Evolutionary conservation across 345 rosid species (phyloP).

Genomic region (Euphorbia pulcherrima): DNA sequence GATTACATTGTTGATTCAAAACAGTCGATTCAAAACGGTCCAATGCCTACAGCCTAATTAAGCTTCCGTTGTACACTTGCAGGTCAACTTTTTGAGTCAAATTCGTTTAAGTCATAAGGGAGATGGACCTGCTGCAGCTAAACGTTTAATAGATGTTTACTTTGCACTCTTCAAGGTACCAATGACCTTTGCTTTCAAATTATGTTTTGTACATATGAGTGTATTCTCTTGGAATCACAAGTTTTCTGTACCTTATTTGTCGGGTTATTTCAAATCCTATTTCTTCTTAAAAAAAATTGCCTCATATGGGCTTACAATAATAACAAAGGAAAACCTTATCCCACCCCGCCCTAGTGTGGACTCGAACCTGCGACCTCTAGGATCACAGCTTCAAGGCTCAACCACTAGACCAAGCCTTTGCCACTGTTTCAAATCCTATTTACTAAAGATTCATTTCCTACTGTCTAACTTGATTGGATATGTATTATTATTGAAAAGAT

Average conservation of each 20-base stretch:
- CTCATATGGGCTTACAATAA: too few relatives aligned
- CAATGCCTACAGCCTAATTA: constrained; percentile 7
- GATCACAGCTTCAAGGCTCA: too few relatives aligned
- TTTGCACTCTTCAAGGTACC: constrained; percentile 90
- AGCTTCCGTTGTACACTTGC: constrained; percentile 22
- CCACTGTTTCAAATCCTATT: constrained; percentile 1
- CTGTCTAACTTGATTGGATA: background rate
- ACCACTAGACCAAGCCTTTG: too few relatives aligned
- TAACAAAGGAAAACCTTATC: too few relatives aligned
- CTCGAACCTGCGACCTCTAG: too few relatives aligned
- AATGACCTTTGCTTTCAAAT: background rate
- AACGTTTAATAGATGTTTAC: constrained; percentile 81
- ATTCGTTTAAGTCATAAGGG: constrained; percentile 72
- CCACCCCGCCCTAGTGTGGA: too few relatives aligned
- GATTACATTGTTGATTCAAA: background rate
- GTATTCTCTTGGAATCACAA: background rate
- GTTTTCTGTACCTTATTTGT: background rate
- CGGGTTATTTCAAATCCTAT: background rate
- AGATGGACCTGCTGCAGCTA: constrained; percentile 86
- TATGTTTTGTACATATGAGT: background rate
- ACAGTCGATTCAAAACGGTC: background rate
- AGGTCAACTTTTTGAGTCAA: constrained; percentile 93
- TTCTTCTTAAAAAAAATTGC: too few relatives aligned
- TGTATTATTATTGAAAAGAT: background rate
- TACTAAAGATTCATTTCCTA: background rate